Evolutionary conservation across 306 rosid species (phyloP).

Genomic region (Lagenaria siceraria): DNA sequence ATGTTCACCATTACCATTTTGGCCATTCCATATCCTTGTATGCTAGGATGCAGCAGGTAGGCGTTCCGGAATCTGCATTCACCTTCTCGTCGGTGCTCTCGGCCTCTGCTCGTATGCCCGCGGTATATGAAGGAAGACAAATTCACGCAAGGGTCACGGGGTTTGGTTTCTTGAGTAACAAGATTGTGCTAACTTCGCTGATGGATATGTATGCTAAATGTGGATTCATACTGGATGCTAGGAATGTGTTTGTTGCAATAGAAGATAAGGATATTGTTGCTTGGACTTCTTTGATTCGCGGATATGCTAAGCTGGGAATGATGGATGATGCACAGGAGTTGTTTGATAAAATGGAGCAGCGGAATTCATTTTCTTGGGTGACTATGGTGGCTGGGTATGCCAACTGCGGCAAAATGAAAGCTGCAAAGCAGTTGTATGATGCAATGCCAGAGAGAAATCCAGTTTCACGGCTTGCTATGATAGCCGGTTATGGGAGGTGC

Average conservation of each 20-base stretch:
- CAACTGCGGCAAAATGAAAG: constrained; percentile 43
- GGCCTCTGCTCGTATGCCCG: constrained; percentile 43
- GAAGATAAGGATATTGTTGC: constrained; percentile 48
- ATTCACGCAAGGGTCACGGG: constrained; percentile 32
- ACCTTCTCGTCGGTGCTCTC: constrained; percentile 57
- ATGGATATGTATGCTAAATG: constrained; percentile 65
- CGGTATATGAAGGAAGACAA: constrained; percentile 36
- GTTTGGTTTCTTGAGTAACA: constrained; percentile 40
- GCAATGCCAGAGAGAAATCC: constrained; percentile 28
- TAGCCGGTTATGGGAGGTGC: constrained; percentile 61
- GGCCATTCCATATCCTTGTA: constrained; percentile 29
- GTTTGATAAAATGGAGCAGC: constrained; percentile 47
- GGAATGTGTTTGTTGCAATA: constrained; percentile 39
- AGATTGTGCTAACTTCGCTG: constrained; percentile 44
- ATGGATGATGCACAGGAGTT: constrained; percentile 47
- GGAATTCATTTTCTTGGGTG: constrained; percentile 40
- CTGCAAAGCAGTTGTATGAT: constrained; percentile 45
- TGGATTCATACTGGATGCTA: constrained; percentile 37
- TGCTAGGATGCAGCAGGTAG: constrained; percentile 42
- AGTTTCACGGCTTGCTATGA: constrained; percentile 44
- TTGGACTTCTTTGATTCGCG: constrained; percentile 64
- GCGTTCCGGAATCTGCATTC: constrained; percentile 37
- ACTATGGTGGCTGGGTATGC: constrained; percentile 77
- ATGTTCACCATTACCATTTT: constrained; percentile 20
- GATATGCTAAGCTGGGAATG: constrained; percentile 46